phyloP scores from a whole-genome alignment of 2,329 filamentous ascomycete genomes.

The Fonsecaea pedrosoi region DNA sequence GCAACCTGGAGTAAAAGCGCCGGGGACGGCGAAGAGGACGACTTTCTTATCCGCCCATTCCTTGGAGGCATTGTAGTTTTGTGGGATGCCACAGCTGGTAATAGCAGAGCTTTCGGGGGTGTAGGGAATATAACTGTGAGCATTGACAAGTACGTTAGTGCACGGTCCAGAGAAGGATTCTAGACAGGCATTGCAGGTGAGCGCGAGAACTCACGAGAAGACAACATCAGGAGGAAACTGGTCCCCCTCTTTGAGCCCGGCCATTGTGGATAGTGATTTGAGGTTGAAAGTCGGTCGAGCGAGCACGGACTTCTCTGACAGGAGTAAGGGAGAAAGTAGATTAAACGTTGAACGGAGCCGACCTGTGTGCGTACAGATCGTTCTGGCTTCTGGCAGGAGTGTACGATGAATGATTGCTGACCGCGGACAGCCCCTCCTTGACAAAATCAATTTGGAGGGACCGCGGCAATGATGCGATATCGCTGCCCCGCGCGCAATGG shows the following conservation, averaged over 20 bases:
- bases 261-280: slow-evolving; percentile 50
- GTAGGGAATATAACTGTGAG: slow-evolving; percentile 75
- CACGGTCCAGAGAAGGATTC: neutral
- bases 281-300: neutral
- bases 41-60: slow-evolving; percentile 75
- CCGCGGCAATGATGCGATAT: neutral
- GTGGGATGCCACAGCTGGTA: slow-evolving; percentile 77
- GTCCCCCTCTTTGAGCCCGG: slow-evolving; percentile 79
- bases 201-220: slow-evolving; percentile 66
- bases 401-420: neutral
- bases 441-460: neutral
- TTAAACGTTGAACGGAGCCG: neutral
- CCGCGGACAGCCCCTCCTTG: slow-evolving; percentile 1
- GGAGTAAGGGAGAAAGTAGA: neutral
- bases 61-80: slow-evolving; percentile 79
- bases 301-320: neutral
- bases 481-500: neutral
- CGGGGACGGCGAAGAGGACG: slow-evolving; percentile 71
- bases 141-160: slow-evolving; percentile 27
- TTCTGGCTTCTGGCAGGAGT: neutral
- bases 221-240: slow-evolving; percentile 78
- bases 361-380: neutral
- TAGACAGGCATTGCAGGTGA: slow-evolving; percentile 6
- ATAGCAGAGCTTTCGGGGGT: slow-evolving; percentile 71
- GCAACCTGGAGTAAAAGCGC: slow-evolving; percentile 88